Evolutionary conservation across 176 grass and related monocot genomes (phyloP), one percentile per base, ranked within the genome.

Genomic region (Urochloa ruziziensis): DNA sequence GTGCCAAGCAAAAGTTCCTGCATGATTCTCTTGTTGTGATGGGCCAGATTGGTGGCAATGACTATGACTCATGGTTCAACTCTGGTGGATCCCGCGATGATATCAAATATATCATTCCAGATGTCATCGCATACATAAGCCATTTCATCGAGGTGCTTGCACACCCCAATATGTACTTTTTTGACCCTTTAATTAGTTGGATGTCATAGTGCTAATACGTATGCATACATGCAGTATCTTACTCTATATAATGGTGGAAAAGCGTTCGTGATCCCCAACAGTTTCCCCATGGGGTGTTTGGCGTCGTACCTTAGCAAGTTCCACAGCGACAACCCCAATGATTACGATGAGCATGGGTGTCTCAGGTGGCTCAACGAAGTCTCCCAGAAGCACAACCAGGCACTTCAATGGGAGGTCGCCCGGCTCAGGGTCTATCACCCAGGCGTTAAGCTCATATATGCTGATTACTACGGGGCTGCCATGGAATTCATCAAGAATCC

Each of bases 401-500:
- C 0, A 18, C 28, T 74, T 19, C 5, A 1, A 5, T 4, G 1
- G 4, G 48, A 74, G 10, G 3, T 74, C 47, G 7, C 4, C 1
- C 10, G 48, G 18, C 71, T 54, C 47, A 34, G 32, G 15, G 1
- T 0, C 18, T 23, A 5, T 13, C 25, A 87, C 47, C 89, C 89
- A 9, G 8, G 21, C 14, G 74, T 53, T 24, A 86, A 58, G 71
- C 82, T 91, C 56, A 79, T 86, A 3, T 87, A 87, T 10, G 89
- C 79, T 3, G 80, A 91, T 40, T 91, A 91, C 48, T 91, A 83
- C 4, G 27, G 13, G 3, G 84, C 89, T 3, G 2, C 80, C n/a
- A 86, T 90, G 66, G n/a, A 63, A 30, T 19, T 89, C 16, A 58
- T 60, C 54, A 19, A 24, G 2, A 65, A 56, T 57, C 84, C 80